Evolutionary conservation across 257 asterid genomes (phyloP).

Genomic region (Capsicum pubescens): DNA sequence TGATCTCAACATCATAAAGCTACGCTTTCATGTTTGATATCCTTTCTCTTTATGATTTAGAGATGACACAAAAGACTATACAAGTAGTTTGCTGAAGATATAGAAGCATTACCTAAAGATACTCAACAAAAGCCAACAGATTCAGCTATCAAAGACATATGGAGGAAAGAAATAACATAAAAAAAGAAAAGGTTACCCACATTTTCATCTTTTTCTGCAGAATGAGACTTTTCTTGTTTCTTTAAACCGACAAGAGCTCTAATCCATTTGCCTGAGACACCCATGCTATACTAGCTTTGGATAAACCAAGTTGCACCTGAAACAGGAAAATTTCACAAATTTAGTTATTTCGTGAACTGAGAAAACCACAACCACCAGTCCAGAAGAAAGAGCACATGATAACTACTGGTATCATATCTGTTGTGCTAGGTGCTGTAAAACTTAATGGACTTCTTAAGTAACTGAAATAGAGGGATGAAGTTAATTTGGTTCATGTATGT

Average conservation of each 20-base stretch:
- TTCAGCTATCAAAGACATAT: neutral
- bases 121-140: neutral
- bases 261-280: conserved; percentile 90
- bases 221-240: conserved; percentile 70
- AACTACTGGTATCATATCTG: neutral
- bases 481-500: neutral
- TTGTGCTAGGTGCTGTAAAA: neutral
- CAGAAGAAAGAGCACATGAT: conserved; percentile 16
- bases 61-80: neutral
- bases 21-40: too few species aligned
- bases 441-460: neutral
- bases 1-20: too few species aligned
- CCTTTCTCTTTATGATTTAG: conserved; percentile 14
- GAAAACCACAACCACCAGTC: neutral
- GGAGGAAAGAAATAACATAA: neutral
- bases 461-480: neutral
- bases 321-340: conserved; percentile 35
- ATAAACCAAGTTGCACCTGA: conserved; percentile 48
- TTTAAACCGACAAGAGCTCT: conserved; percentile 79
- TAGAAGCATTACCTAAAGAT: neutral
- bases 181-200: conserved; percentile 49
- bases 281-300: conserved; percentile 56
- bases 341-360: conserved; percentile 26
- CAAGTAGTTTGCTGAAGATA: conserved; percentile 6
- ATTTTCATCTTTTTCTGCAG: conserved; percentile 64